phyloP scores from a whole-genome alignment of 2,329 filamentous ascomycete species.

The Talaromyces sp. region DNA sequence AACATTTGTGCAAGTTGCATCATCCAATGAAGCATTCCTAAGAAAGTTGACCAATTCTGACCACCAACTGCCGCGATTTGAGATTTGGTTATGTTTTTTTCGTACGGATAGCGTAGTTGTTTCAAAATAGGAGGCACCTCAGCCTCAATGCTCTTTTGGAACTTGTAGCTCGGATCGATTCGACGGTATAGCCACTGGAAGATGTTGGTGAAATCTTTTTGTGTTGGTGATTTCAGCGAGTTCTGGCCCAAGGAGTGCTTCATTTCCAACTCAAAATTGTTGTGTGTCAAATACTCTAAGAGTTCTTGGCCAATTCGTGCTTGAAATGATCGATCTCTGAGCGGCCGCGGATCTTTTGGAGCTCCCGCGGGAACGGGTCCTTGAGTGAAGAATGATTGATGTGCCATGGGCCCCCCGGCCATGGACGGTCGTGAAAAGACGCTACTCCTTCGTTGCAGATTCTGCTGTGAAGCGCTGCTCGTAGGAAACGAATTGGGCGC shows the following conservation, averaged over 20 bases:
- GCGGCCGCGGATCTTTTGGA: slow-evolving; percentile 78
- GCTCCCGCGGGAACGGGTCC: slow-evolving; percentile 77
- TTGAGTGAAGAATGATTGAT: slow-evolving; percentile 94
- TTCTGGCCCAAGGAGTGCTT: slow-evolving; percentile 91
- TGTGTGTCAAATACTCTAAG: slow-evolving; percentile 82
- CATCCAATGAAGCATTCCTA: slow-evolving; percentile 96
- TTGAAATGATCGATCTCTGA: slow-evolving; percentile 78
- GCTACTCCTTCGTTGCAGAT: slow-evolving; percentile 69
- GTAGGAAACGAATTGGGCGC: slow-evolving; percentile 57
- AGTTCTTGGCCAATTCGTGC: slow-evolving; percentile 82
- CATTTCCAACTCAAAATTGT: slow-evolving; percentile 98
- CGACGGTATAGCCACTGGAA: slow-evolving; percentile 97
- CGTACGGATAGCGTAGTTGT: slow-evolving; percentile 90
- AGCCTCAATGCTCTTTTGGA: slow-evolving; percentile 90
- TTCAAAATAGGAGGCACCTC: slow-evolving; percentile 91
- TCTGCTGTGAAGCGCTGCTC: slow-evolving; percentile 51
- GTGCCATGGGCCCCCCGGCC: slow-evolving; percentile 59
- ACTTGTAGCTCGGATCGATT: slow-evolving; percentile 89
- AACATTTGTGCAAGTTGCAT: slow-evolving; percentile 97
- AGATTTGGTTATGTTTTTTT: slow-evolving; percentile 93
- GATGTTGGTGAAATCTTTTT: slow-evolving; percentile 97
- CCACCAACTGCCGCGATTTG: slow-evolving; percentile 92
- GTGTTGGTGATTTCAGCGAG: slow-evolving; percentile 86
- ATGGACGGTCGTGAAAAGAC: slow-evolving; percentile 73
- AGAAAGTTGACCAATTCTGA: slow-evolving; percentile 93